Conservation (phyloP, 305 asterid species). For the Fraxinus greggii region DNA sequence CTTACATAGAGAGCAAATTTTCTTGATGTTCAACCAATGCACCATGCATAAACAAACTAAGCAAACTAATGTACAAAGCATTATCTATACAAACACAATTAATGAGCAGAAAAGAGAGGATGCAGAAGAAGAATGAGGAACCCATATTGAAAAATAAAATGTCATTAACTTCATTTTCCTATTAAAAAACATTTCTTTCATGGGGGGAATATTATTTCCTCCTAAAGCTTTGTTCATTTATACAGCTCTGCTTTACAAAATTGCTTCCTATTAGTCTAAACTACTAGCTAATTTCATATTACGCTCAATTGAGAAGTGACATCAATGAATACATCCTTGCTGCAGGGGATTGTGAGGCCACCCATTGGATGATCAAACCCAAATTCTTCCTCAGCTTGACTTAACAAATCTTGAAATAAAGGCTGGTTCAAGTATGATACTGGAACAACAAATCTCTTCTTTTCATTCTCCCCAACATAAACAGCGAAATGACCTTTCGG, state of each 20-base stretch:
- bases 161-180: neutral
- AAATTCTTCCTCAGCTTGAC: conserved; percentile 43
- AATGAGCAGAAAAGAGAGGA: neutral
- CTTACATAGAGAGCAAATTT: neutral
- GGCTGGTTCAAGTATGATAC: conserved; percentile 40
- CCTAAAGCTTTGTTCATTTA: neutral
- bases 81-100: conserved; percentile 7
- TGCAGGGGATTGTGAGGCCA: conserved; percentile 52
- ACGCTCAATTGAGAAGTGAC: conserved; percentile 21
- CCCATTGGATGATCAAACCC: conserved; percentile 52
- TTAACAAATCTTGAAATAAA: conserved; percentile 33
- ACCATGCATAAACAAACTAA: neutral
- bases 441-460: conserved; percentile 41
- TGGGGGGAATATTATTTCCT: neutral
- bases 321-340: conserved; percentile 34
- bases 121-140: neutral
- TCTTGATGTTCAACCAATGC: neutral
- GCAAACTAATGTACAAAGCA: neutral
- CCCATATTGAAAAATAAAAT: neutral
- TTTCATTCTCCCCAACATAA: conserved; percentile 47
- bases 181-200: neutral
- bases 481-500: conserved; percentile 42
- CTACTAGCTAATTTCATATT: neutral
- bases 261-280: neutral
- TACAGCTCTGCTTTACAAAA: conserved; percentile 4